Evolutionary conservation across 2,329 filamentous ascomycete species (phyloP).

Genomic region (Xylariaceae sp.): DNA sequence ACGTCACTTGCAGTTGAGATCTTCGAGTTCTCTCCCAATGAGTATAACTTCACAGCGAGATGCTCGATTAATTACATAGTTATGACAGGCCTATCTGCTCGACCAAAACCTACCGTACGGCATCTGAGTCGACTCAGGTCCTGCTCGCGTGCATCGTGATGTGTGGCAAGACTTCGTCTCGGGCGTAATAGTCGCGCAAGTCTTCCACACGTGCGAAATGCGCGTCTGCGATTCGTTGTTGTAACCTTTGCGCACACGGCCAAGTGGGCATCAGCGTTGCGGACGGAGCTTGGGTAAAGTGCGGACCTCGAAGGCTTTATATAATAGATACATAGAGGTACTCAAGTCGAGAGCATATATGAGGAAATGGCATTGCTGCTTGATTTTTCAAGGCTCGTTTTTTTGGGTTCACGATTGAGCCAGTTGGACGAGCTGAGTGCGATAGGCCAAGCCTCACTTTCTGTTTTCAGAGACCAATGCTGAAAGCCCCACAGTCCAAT

Average conservation of each 20-base stretch:
- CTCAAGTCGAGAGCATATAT: background rate
- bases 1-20: too few species aligned
- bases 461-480: too few species aligned
- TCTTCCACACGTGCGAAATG: slow-evolving; percentile 28
- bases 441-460: too few species aligned
- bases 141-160: background rate
- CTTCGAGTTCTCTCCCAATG: too few species aligned
- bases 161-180: slow-evolving; percentile 15
- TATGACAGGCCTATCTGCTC: too few species aligned
- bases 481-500: too few species aligned
- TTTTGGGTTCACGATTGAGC: too few species aligned
- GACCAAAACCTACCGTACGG: background rate
- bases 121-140: background rate
- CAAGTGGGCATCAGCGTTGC: slow-evolving; percentile 16
- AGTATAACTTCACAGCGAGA: too few species aligned
- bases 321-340: background rate
- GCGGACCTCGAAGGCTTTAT: background rate
- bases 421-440: too few species aligned
- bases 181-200: slow-evolving; percentile 2
- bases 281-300: background rate
- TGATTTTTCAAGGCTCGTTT: too few species aligned
- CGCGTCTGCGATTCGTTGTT: slow-evolving; percentile 25
- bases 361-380: background rate
- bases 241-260: background rate
- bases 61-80: too few species aligned